Conservation (phyloP, 2,329 filamentous ascomycete species). For the Aspergillus sp. region DNA sequence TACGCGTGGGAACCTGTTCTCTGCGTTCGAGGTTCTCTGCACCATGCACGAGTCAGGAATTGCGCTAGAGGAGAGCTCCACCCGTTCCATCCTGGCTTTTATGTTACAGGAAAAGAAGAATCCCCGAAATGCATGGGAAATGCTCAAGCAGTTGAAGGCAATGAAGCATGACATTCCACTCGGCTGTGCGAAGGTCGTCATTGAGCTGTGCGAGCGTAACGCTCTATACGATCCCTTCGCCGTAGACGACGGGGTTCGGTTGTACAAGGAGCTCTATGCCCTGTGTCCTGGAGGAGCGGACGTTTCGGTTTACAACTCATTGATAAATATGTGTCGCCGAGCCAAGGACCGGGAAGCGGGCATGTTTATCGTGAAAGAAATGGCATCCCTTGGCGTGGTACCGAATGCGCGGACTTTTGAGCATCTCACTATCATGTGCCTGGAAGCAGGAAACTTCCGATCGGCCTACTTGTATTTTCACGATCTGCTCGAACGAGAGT, state of each 20-base stretch:
- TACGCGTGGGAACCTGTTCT: constrained; percentile 53
- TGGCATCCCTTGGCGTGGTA: constrained; percentile 50
- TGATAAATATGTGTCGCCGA: constrained; percentile 49
- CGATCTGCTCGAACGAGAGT: constrained; percentile 29
- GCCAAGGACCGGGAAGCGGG: constrained; percentile 49
- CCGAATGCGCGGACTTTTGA: constrained; percentile 60
- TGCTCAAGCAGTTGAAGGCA: constrained; percentile 53
- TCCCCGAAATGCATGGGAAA: constrained; percentile 49
- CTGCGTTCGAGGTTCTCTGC: constrained; percentile 65
- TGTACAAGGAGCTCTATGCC: constrained; percentile 58
- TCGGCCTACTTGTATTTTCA: constrained; percentile 35
- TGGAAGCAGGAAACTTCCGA: constrained; percentile 33
- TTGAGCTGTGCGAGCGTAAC: constrained; percentile 47
- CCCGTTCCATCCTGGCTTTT: constrained; percentile 56
- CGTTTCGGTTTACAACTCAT: constrained; percentile 53
- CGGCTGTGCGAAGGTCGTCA: constrained; percentile 42
- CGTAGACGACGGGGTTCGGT: constrained; percentile 49
- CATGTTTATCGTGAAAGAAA: constrained; percentile 60
- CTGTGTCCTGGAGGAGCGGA: constrained; percentile 43
- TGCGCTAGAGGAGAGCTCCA: constrained; percentile 54
- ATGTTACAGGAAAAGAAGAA: constrained; percentile 47
- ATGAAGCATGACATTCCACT: constrained; percentile 47
- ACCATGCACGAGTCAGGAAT: constrained; percentile 67
- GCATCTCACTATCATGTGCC: constrained; percentile 55
- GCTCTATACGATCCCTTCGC: constrained; percentile 23